Evolutionary conservation across 352 stramenopile species (phyloP), one percentile per base, ranked within the genome.

Genomic region (Pythium phragmitis): DNA sequence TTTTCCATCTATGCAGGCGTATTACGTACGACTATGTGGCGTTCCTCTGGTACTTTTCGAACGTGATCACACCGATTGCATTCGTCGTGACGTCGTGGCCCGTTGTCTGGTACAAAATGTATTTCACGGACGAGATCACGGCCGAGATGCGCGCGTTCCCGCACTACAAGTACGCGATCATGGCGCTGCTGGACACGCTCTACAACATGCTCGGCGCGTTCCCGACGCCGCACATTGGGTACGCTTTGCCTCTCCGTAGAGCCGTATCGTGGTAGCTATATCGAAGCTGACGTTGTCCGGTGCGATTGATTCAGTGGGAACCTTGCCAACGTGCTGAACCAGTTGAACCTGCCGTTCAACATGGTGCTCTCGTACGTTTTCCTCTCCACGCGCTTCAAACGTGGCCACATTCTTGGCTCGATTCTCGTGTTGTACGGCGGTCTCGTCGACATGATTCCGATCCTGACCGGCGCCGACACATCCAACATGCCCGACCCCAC

Each of bases 41-140:
- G 21, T 95, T 92, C 65, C 79, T 95, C 12, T 96, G 85, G 85
- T 96, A 94, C 68, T 94, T 94, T 37, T 82, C 80, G 34, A 92
- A 94, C 63, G 73, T 93, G 39, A 88, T 96, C 65, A 76, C 90
- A 30, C 81, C 82, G 43, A 70, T 94, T 37, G 77, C 80, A 14
- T 96, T 94, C 62, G 53, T 92, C 1, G 65, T 88, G 30, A 91
- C 82, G 7, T 85, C 82, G 23, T 88, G 82, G 69, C 87, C 87
- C 13, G 73, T 94, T 3, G 85, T 93, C 30, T 75, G 75, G 82
- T 94, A 91, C 76, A 95, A 95, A 52, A 70, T 93, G 66, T 87
- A 85, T 63, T 92, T 82, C 57, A 93, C 54, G 86, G 82, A 94
- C 65, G 81, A 94, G 67, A 94, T 95, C 67, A 93, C 87, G 55